These are phyloP conservation scores for Vanderwaltozyma yarrowii DNA, from an alignment of 805 yeast genomes.

Conservation along the genomic window DNA sequence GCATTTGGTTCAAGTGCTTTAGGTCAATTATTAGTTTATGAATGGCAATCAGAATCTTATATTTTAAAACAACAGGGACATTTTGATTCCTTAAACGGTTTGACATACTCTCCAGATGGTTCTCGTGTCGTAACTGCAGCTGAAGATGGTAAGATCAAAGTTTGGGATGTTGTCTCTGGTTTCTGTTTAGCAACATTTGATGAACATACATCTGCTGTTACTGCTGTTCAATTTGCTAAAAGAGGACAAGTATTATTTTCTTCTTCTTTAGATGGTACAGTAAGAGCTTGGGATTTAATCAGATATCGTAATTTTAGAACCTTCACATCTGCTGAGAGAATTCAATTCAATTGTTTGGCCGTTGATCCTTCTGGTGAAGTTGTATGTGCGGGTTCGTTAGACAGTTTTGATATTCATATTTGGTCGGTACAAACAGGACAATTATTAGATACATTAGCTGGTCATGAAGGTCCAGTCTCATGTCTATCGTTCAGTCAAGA, in stretches of 20 bases:
- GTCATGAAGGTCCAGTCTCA: constrained; percentile 94
- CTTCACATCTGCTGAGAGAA: constrained; percentile 80
- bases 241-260: constrained; percentile 87
- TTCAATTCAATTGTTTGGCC: constrained; percentile 81
- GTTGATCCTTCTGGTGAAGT: constrained; percentile 97
- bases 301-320: constrained; percentile 91
- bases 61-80: constrained; percentile 95
- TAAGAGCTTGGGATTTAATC: constrained; percentile 92
- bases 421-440: constrained; percentile 98
- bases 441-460: constrained; percentile 73
- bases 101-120: constrained; percentile 92
- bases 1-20: constrained; percentile 85
- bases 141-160: constrained; percentile 93
- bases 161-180: constrained; percentile 92
- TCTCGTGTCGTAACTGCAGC: constrained; percentile 85
- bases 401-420: constrained; percentile 80
- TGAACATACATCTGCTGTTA: constrained; percentile 84
- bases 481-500: constrained; percentile 77
- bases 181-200: constrained; percentile 87
- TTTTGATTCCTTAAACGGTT: constrained; percentile 76
- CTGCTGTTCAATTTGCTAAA: constrained; percentile 78
- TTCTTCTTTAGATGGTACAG: constrained; percentile 90
- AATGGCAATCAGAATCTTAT: constrained; percentile 97
- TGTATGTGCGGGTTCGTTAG: constrained; percentile 88
- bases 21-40: constrained; percentile 94